These are phyloP conservation scores for Nadsonia commutata DNA, from an alignment of 1,139 yeast species.

Conservation along the genomic window DNA sequence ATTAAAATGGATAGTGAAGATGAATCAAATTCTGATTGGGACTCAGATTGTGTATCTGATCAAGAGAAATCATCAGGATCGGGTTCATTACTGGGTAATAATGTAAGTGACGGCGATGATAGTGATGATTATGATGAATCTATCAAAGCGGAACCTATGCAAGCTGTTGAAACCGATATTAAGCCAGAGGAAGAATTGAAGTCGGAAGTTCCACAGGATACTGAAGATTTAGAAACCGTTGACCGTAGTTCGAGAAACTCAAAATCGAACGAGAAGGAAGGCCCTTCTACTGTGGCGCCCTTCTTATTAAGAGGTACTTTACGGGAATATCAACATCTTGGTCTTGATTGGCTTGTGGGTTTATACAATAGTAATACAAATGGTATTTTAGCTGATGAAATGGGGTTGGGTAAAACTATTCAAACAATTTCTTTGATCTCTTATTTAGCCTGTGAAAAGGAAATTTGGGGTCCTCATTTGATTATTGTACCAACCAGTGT, in stretches of 20 bases:
- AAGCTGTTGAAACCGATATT: slow-evolving; percentile 5
- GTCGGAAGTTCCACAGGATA: background rate
- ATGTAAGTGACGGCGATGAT: too few relatives aligned
- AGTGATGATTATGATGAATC: slow-evolving; percentile 14
- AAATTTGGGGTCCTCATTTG: slow-evolving; percentile 95
- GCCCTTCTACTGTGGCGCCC: slow-evolving; percentile 20
- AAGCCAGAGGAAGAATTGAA: background rate
- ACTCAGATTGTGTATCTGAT: slow-evolving; percentile 12
- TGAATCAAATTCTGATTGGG: slow-evolving; percentile 9
- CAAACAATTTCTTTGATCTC: slow-evolving; percentile 83
- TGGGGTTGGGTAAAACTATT: slow-evolving; percentile 97
- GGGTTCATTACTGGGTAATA: too few relatives aligned
- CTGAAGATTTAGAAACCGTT: background rate
- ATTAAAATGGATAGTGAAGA: slow-evolving; percentile 15
- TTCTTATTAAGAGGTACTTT: slow-evolving; percentile 60
- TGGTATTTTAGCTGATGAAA: slow-evolving; percentile 95
- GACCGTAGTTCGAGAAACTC: slow-evolving; percentile 7
- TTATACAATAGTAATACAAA: slow-evolving; percentile 83
- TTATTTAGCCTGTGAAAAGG: slow-evolving; percentile 84
- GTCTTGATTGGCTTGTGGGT: slow-evolving; percentile 94
- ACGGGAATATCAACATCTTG: slow-evolving; percentile 89
- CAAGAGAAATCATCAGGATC: too few relatives aligned
- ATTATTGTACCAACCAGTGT: slow-evolving; percentile 97
- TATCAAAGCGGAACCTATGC: slow-evolving; percentile 4
- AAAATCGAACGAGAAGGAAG: slow-evolving; percentile 3